A percentile compares a stretch with the other conserved stretches of the same genome.
Evolutionary conservation across 2,329 filamentous ascomycete genomes (phyloP).

Genomic region (Cercospora sp.): DNA sequence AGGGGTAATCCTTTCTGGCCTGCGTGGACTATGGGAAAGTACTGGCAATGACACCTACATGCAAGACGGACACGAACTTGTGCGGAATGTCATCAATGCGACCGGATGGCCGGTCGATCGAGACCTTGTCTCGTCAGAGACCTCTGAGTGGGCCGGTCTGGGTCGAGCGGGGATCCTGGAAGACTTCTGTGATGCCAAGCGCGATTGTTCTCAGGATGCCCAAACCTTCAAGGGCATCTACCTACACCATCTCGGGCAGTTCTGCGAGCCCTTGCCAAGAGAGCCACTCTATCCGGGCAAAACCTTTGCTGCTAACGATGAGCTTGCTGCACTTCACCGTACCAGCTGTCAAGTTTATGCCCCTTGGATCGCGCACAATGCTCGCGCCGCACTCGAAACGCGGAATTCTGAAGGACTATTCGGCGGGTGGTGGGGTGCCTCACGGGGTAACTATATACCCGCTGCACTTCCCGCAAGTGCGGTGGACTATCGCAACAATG

Average conservation of each 20-base stretch:
- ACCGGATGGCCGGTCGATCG: conserved; percentile 69
- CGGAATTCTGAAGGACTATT: conserved; percentile 68
- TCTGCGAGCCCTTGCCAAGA: conserved; percentile 66
- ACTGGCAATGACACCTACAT: conserved; percentile 73
- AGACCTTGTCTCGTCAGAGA: conserved; percentile 21
- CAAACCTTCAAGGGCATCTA: conserved; percentile 96
- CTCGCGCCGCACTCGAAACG: conserved; percentile 68
- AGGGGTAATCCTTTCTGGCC: conserved; percentile 80
- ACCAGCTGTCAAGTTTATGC: conserved; percentile 65
- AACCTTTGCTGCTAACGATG: conserved; percentile 37
- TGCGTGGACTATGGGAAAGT: conserved; percentile 75
- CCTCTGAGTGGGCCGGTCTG: conserved; percentile 61
- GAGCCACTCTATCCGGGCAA: conserved; percentile 48
- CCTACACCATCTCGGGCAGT: conserved; percentile 80
- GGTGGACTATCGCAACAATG: conserved; percentile 50
- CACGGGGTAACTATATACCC: neutral
- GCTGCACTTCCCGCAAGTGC: conserved; percentile 44
- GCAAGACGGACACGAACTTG: conserved; percentile 73
- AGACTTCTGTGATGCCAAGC: conserved; percentile 62
- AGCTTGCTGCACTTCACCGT: conserved; percentile 48
- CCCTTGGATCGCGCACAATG: conserved; percentile 74
- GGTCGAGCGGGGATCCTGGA: conserved; percentile 23
- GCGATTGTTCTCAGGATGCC: conserved; percentile 74
- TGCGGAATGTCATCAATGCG: conserved; percentile 71
- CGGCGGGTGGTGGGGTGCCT: conserved; percentile 78